Evolutionary conservation across 2,329 filamentous ascomycete species (phyloP).

Genomic region (Endothia cerciana): DNA sequence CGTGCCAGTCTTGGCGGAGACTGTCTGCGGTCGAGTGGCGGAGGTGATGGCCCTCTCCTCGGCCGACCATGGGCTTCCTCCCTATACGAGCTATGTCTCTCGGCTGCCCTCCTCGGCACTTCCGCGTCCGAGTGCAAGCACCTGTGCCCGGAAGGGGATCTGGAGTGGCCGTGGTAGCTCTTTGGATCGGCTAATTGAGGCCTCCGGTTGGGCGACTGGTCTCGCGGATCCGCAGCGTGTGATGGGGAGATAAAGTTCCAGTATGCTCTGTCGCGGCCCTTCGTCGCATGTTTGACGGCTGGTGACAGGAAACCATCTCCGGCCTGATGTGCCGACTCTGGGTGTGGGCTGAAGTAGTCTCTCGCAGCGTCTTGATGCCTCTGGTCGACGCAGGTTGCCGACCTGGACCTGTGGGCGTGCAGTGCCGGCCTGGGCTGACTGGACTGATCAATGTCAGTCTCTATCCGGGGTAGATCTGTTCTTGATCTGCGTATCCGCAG

Average conservation of each 20-base stretch:
- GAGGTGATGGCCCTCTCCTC: conserved; percentile 22
- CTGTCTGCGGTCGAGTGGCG: conserved; percentile 34
- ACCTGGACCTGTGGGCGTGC: conserved; percentile 37
- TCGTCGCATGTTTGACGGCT: conserved; percentile 45
- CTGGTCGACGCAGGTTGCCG: conserved; percentile 38
- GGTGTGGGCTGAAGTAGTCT: conserved; percentile 39
- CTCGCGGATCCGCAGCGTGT: conserved; percentile 23
- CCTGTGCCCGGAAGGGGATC: conserved; percentile 35
- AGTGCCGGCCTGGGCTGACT: conserved; percentile 37
- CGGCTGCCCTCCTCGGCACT: conserved; percentile 27
- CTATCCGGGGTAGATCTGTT: conserved; percentile 49
- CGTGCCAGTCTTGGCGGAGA: conserved; percentile 36
- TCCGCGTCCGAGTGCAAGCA: conserved; percentile 39
- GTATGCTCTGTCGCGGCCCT: conserved; percentile 49
- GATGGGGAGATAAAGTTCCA: conserved; percentile 37
- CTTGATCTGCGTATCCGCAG: conserved; percentile 41
- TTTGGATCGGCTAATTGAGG: conserved; percentile 30
- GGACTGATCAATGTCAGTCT: conserved; percentile 44
- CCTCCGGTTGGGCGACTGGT: conserved; percentile 11
- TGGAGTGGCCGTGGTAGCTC: conserved; percentile 19
- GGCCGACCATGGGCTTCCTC: conserved; percentile 27
- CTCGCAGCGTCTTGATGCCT: conserved; percentile 33
- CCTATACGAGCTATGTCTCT: conserved; percentile 26
- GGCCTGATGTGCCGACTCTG: conserved; percentile 33
- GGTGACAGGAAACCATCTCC: conserved; percentile 47